These are phyloP conservation scores for Xerocomus minutiporus DNA, from an alignment of 1,284 basidiomycete species.

Conservation along the genomic window DNA sequence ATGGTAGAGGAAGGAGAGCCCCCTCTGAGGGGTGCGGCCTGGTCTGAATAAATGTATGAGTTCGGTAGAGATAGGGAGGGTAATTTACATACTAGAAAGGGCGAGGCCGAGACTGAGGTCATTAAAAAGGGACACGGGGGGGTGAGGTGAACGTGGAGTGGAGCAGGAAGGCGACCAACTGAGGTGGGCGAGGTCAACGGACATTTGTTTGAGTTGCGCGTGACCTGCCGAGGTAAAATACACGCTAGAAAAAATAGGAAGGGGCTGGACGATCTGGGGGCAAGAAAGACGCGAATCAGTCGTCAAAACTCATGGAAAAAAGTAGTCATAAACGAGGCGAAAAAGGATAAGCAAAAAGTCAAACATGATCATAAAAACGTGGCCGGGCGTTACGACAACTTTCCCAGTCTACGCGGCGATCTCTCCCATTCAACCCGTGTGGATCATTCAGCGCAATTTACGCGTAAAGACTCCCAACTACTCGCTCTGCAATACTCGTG, in stretches of 20 bases:
- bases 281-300: constrained; percentile 19
- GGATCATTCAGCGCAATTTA: not conserved
- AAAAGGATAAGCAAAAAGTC: constrained; percentile 4
- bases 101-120: constrained; percentile 6
- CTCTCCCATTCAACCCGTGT: too few relatives aligned
- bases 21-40: constrained; percentile 9
- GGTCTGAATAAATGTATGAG: constrained; percentile 11
- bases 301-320: constrained; percentile 29
- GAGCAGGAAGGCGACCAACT: constrained; percentile 2
- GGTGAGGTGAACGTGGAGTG: constrained; percentile 7
- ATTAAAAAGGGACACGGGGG: constrained; percentile 17
- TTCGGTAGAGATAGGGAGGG: constrained; percentile 1
- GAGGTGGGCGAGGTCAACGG: constrained; percentile 15
- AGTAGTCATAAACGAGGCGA: constrained; percentile 27
- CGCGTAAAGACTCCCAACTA: constrained; percentile 20
- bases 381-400: constrained; percentile 23
- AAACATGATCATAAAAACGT: constrained; percentile 25
- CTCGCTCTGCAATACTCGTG: constrained; percentile 44
- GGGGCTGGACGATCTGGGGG: too few relatives aligned
- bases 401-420: not conserved
- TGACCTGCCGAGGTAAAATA: constrained; percentile 16
- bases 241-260: constrained; percentile 3
- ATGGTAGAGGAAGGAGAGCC: constrained; percentile 31
- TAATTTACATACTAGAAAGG: constrained; percentile 22
- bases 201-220: constrained; percentile 13